phyloP scores from a whole-genome alignment of 2,329 filamentous ascomycete species.

The Colletotrichum trifolii region DNA sequence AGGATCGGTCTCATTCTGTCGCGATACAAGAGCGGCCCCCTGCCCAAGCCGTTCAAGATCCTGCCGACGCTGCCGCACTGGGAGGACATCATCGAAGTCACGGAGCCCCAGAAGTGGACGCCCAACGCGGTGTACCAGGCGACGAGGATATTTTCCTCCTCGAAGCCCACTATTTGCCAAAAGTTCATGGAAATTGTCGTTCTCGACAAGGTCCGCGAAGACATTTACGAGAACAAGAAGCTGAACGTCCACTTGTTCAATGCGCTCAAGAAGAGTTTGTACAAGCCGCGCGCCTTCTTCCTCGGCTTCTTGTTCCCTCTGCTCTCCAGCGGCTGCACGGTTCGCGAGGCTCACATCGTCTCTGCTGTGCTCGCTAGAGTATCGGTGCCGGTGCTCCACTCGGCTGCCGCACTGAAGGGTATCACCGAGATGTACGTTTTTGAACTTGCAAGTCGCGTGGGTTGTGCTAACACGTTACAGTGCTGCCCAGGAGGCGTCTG shows the following conservation, averaged over 20 bases:
- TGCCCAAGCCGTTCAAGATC: constrained; percentile 98
- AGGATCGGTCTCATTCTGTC: constrained; percentile 89
- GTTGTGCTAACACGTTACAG: constrained; percentile 14
- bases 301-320: constrained; percentile 88
- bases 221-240: constrained; percentile 94
- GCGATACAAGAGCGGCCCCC: constrained; percentile 93
- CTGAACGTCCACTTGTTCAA: constrained; percentile 97
- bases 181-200: constrained; percentile 89
- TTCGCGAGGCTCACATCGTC: constrained; percentile 92
- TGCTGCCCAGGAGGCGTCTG: constrained; percentile 86
- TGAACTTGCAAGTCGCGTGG: too few species aligned
- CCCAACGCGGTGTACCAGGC: constrained; percentile 86
- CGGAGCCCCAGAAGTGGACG: constrained; percentile 80
- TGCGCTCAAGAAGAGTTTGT: constrained; percentile 88
- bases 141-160: constrained; percentile 91
- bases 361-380: constrained; percentile 86
- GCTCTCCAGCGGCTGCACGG: constrained; percentile 84
- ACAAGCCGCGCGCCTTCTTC: constrained; percentile 96
- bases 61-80: constrained; percentile 91
- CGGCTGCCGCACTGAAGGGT: constrained; percentile 88
- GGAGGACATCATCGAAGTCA: constrained; percentile 87
- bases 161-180: constrained; percentile 82
- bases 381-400: constrained; percentile 90
- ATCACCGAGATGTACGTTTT: constrained; percentile 80
- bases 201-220: constrained; percentile 89